These are phyloP conservation scores for Psilocybe azurescens DNA, from an alignment of 768 basidiomycete species.

Conservation along the genomic window DNA sequence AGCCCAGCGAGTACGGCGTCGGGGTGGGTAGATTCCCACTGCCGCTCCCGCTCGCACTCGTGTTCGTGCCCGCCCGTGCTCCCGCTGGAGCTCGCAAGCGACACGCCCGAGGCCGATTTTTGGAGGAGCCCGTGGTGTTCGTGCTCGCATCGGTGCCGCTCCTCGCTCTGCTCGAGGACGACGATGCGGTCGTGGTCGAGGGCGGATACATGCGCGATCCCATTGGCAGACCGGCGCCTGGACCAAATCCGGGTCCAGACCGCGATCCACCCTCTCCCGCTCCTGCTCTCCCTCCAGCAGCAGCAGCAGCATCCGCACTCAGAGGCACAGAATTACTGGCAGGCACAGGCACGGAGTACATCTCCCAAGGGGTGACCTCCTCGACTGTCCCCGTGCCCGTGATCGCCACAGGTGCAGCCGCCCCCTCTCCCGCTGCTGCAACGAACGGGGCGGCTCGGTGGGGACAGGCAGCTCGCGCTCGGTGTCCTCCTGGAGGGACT, in stretches of 20 bases:
- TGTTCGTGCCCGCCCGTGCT: neutral
- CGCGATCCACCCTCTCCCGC: neutral
- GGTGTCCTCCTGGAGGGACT: conserved; percentile 9
- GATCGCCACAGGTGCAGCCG: neutral
- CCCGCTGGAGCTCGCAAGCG: neutral
- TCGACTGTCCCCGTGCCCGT: conserved; percentile 16
- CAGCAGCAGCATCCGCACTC: neutral
- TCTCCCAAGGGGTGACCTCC: conserved; percentile 30
- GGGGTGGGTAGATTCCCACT: conserved; percentile 1
- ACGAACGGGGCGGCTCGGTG: neutral
- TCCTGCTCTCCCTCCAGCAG: neutral
- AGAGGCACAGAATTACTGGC: no score
- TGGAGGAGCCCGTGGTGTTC: neutral
- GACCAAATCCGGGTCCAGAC: neutral
- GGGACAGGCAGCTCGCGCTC: conserved; percentile 3
- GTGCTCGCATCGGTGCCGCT: neutral
- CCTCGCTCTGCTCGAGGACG: neutral
- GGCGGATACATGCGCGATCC: neutral
- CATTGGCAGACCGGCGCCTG: neutral
- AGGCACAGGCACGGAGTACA: conserved; percentile 19
- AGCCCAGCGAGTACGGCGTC: conserved; percentile 2
- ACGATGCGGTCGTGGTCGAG: neutral
- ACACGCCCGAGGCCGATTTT: neutral
- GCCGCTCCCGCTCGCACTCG: neutral
- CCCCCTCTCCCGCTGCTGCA: no score